Conservation (phyloP, 2,329 filamentous ascomycete species). For the Penicillium decumbens region DNA sequence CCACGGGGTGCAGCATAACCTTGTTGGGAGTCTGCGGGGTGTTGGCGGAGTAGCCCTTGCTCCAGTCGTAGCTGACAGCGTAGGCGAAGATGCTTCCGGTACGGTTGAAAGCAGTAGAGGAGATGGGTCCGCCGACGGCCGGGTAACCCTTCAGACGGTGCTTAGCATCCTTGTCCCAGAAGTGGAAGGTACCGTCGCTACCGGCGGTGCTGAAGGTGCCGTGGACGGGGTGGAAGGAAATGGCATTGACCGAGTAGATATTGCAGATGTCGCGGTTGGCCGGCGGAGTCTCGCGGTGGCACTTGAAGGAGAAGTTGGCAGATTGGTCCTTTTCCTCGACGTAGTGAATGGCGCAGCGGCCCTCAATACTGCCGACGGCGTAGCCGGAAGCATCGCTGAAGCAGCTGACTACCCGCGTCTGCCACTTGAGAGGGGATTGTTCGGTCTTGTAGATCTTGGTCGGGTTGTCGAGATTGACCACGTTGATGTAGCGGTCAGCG, state of each 20-base stretch:
- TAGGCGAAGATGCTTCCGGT: conserved; percentile 81
- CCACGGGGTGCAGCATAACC: conserved; percentile 77
- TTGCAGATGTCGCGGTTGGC: conserved; percentile 66
- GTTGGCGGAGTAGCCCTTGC: conserved; percentile 87
- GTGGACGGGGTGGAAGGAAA: conserved; percentile 93
- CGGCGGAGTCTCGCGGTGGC: conserved; percentile 76
- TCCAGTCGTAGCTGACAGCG: conserved; percentile 95
- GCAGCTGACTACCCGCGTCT: conserved; percentile 91
- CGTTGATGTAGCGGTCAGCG: conserved; percentile 92
- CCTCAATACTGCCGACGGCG: conserved; percentile 93
- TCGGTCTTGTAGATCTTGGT: conserved; percentile 92
- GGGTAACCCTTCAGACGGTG: conserved; percentile 87
- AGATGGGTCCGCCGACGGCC: conserved; percentile 78
- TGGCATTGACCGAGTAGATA: conserved; percentile 93
- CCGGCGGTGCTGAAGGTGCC: conserved; percentile 98
- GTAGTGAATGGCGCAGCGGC: conserved; percentile 95
- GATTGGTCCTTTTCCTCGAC: conserved; percentile 90
- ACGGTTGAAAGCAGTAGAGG: conserved; percentile 84
- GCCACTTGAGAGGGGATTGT: conserved; percentile 95
- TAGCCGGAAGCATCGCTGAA: conserved; percentile 90
- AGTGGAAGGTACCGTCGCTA: conserved; percentile 80
- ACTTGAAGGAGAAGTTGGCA: conserved; percentile 98
- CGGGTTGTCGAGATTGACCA: conserved; percentile 84
- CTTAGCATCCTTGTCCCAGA: conserved; percentile 82
- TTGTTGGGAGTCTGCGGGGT: conserved; percentile 66